Base-by-base conservation (phyloP, 1,139 yeast species). In the Nakaseomyces uthaithaninus region DNA sequence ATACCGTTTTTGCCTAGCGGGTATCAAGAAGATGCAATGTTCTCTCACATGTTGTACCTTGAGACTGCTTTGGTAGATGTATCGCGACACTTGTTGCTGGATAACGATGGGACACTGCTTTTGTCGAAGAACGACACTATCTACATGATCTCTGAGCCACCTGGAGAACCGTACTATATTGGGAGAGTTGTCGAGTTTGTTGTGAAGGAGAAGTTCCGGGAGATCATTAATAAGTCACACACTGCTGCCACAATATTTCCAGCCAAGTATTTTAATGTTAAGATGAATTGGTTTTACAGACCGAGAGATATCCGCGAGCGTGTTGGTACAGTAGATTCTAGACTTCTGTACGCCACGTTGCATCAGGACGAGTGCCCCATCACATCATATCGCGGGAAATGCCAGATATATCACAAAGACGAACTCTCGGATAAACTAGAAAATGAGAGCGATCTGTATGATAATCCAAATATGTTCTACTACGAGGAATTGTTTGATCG, bases 81-180 rank as follows among this genome's bases (percentile, higher is more conserved):
- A 2, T 28, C 42, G 27, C 41, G 52, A 39, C 54, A 57, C 44
- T 19, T 39, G 39, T 8, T 62, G 34, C 39, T 45, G 46, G 33
- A 28, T 5, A 39, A 52, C 41, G 47, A 50, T 2, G 65, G 64
- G 28, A 67, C 69, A 2, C 49, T 49, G 5, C 48, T 64, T 3
- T 42, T 63, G 12, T 53, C 63, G 23, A 54, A 54, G 25, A 66
- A 70, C 44, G 95, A 89, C 43, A 80, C 72, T 48, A 81, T 89
- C 4, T 89, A 84, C 58, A 78, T 91, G 76, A 71, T 87, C 19
- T 79, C 94, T 48, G 96, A 86, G 58, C 96, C 96, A 0, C 91
- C 95, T 0, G 94, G 95, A 1, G 97, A 89, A 52, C 96, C 97
- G 0, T 89, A 84, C 64, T 87, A 85, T 54, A 75, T 91, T 36